Conservation (phyloP, 768 basidiomycete genomes). For the Russula dissimulans region DNA sequence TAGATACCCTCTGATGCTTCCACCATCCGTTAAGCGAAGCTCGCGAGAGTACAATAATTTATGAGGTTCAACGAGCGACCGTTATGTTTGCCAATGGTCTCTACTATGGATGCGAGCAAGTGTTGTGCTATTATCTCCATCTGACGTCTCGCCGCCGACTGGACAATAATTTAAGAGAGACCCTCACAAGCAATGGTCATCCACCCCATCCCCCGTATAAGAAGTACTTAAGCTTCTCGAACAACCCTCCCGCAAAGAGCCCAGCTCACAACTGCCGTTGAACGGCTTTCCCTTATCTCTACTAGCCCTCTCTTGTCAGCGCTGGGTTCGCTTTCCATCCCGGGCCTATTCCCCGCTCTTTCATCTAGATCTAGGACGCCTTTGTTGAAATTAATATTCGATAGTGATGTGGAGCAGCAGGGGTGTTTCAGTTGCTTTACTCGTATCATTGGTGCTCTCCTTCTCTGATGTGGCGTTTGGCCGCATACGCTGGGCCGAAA, state of each 20-base stretch:
- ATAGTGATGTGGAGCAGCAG: slow-evolving; percentile 11
- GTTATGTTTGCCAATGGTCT: too few species aligned
- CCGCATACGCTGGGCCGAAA: slow-evolving; percentile 41
- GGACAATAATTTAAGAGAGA: background rate
- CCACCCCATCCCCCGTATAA: background rate
- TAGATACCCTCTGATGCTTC: too few species aligned
- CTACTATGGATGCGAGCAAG: too few species aligned
- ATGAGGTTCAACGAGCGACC: too few species aligned
- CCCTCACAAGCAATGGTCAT: background rate
- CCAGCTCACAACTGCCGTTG: slow-evolving; percentile 31
- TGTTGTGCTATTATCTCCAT: too few species aligned
- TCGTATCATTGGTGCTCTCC: slow-evolving; percentile 22
- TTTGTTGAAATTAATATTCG: background rate
- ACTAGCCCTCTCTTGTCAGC: slow-evolving; percentile 22
- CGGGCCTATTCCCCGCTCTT: slow-evolving; percentile 21
- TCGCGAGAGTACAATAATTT: too few species aligned
- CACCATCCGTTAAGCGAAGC: too few species aligned
- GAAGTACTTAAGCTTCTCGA: slow-evolving; percentile 4
- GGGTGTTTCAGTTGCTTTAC: slow-evolving; percentile 6
- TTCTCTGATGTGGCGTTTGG: slow-evolving; percentile 23
- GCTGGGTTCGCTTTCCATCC: slow-evolving; percentile 21
- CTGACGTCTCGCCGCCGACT: background rate
- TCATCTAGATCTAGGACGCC: background rate
- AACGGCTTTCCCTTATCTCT: slow-evolving; percentile 30
- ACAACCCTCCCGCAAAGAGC: slow-evolving; percentile 20